A percentile compares a stretch with the other conserved stretches of the same genome.
Conservation (phyloP, 108 stramenopile genomes). For the Skeletonema costatum region DNA sequence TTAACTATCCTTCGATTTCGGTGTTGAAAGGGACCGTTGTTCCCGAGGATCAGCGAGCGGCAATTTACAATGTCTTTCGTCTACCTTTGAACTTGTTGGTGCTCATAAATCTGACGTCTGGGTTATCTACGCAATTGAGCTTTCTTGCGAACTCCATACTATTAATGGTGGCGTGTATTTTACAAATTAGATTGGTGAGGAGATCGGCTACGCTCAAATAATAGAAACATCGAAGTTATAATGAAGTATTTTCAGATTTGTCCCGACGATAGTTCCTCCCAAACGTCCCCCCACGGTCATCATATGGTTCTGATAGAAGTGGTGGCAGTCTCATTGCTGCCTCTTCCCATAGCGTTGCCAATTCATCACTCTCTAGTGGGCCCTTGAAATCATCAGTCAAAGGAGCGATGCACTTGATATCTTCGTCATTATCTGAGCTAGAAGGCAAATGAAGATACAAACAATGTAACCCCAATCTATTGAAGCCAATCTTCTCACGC, state of each 20-base stretch:
- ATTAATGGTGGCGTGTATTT: slow-evolving; percentile 60
- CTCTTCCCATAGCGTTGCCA: slow-evolving; percentile 43
- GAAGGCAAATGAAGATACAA: slow-evolving; percentile 56
- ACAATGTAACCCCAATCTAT: slow-evolving; percentile 72
- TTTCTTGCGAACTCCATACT: slow-evolving; percentile 68
- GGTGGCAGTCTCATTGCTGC: slow-evolving; percentile 42
- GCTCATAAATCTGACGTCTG: slow-evolving; percentile 74
- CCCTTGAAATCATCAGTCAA: slow-evolving; percentile 34
- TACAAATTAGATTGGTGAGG: slow-evolving; percentile 56
- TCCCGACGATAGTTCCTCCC: slow-evolving; percentile 46
- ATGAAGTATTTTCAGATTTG: background rate
- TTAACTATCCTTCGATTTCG: slow-evolving; percentile 92
- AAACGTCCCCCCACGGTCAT: slow-evolving; percentile 59
- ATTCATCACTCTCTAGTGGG: slow-evolving; percentile 24
- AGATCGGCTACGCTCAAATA: background rate
- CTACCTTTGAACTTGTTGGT: slow-evolving; percentile 93
- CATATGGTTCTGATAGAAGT: slow-evolving; percentile 42
- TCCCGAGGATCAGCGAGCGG: slow-evolving; percentile 90
- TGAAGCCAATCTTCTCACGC: slow-evolving; percentile 54
- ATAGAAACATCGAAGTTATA: background rate
- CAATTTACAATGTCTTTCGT: slow-evolving; percentile 95
- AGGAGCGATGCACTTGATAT: slow-evolving; percentile 52
- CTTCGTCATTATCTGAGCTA: background rate
- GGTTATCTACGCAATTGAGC: slow-evolving; percentile 54
- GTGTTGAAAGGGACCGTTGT: slow-evolving; percentile 94